Base-by-base conservation (phyloP, 108 stramenopile genomes). In the Skeletonema grethae region DNA sequence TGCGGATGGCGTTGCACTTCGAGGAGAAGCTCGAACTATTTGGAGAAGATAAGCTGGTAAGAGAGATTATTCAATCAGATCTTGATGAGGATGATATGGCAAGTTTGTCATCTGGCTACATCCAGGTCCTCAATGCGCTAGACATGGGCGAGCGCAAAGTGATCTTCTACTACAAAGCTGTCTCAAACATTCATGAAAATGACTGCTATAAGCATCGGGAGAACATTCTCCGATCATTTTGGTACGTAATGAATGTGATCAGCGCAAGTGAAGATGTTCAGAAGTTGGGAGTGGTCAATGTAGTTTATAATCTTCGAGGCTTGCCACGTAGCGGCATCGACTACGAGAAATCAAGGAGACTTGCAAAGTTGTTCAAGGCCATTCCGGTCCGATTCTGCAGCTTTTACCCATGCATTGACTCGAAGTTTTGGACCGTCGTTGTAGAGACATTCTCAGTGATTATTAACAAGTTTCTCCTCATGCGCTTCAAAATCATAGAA, bases 11-110 rank as follows among this genome's bases (percentile, higher is more conserved):
- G 1, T n/a, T 18, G 5, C 56, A 75, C 57, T 82, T 79, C 28
- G 66, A 83, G 4, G 15, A 74, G 20, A 75, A 79, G 30, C 50
- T 71, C 13, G 79, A 80, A 34, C 30, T 80, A 8, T 84, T 84
- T 38, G 83, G 79, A 28, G 58, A 65, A 11, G 58, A 66, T 2
- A 36, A 43, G 9, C 43, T 83, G 6, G 50, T 2, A 9, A 46
- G 65, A 53, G 73, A 65, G 5, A 65, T 83, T 15, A n/a, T 48
- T 11, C 63, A 66, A 62, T 67, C 65, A 25, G 78, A 80, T 67
- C 68, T 83, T 32, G 53, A 45, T 30, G 20, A 69, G 13, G 78
- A 80, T 8, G 74, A 72, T 10, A 28, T 79, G 60, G 31, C 31
- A 18, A 22, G 15, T n/a, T 24, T 65, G 12, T 29, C 28, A 12